Conservation (phyloP, 2,329 filamentous ascomycete genomes). For the Xylariomycetidae sp. region DNA sequence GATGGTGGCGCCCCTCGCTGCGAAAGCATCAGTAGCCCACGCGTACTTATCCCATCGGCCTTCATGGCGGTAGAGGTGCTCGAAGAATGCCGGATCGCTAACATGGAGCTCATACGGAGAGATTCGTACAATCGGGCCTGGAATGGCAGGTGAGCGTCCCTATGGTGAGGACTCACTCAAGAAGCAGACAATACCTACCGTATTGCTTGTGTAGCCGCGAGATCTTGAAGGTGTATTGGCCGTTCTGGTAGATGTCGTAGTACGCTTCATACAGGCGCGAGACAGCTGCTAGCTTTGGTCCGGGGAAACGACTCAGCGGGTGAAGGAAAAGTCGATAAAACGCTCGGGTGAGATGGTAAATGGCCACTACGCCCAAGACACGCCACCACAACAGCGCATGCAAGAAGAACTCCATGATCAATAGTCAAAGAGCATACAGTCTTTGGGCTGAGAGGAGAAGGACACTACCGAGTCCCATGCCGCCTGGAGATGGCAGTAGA, state of each 20-base stretch:
- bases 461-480: too few relatives aligned
- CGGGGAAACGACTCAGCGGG: conserved; percentile 9
- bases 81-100: neutral
- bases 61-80: neutral
- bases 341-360: neutral
- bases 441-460: too few relatives aligned
- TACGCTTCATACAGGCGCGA: conserved; percentile 10
- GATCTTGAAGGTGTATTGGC: conserved; percentile 9
- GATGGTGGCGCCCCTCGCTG: conserved; percentile 1
- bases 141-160: neutral
- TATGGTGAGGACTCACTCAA: conserved; percentile 6
- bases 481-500: too few relatives aligned
- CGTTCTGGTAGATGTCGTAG: conserved; percentile 10
- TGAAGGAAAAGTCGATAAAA: conserved; percentile 6
- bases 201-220: conserved; percentile 7
- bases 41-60: neutral
- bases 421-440: too few relatives aligned
- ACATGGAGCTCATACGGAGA: neutral
- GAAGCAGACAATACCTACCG: neutral
- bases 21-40: neutral
- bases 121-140: neutral
- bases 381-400: too few relatives aligned
- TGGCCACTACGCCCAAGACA: too few relatives aligned
- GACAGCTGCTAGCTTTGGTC: conserved; percentile 11
- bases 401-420: too few relatives aligned